A percentile compares a stretch with the other conserved stretches of the same genome.
Evolutionary conservation across 2,329 filamentous ascomycete genomes (phyloP).

Genomic region (Periconia sp.): DNA sequence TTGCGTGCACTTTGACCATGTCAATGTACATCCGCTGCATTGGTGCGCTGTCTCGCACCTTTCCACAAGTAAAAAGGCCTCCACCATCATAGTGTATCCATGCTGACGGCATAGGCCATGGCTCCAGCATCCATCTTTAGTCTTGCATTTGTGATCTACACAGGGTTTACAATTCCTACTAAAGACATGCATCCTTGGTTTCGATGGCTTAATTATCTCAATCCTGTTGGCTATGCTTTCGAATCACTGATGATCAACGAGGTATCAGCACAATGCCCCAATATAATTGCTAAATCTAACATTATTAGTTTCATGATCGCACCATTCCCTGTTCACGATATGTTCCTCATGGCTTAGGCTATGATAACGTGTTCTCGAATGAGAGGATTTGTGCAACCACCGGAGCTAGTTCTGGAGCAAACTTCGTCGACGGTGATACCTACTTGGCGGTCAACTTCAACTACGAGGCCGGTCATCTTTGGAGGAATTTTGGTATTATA

Average conservation of each 20-base stretch:
- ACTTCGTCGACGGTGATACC: conserved; percentile 11
- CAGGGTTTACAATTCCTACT: conserved; percentile 69
- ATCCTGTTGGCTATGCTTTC: conserved; percentile 77
- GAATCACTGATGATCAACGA: conserved; percentile 81
- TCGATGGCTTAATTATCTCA: conserved; percentile 66
- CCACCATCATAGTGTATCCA: neutral
- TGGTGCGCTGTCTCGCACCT: conserved; percentile 68
- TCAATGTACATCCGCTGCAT: conserved; percentile 44
- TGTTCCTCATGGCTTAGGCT: conserved; percentile 47
- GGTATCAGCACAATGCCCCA: conserved; percentile 8
- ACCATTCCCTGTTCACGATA: conserved; percentile 56
- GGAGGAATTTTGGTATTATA: conserved; percentile 50
- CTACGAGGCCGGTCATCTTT: conserved; percentile 38
- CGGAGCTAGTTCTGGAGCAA: conserved; percentile 4
- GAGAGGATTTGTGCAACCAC: conserved; percentile 6
- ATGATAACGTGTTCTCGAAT: conserved; percentile 26
- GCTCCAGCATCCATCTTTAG: conserved; percentile 49
- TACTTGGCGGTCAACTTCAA: conserved; percentile 23
- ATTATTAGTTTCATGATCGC: conserved; percentile 66
- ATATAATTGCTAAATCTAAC: conserved; percentile 58
- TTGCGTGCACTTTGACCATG: conserved; percentile 37
- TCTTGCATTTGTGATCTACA: conserved; percentile 56
- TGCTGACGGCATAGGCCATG: conserved; percentile 51
- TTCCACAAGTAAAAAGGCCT: conserved; percentile 29
- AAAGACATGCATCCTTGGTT: conserved; percentile 57